Evolutionary conservation across 2,329 filamentous ascomycete genomes (phyloP).

Genomic region (Trichoderma guizhouense): DNA sequence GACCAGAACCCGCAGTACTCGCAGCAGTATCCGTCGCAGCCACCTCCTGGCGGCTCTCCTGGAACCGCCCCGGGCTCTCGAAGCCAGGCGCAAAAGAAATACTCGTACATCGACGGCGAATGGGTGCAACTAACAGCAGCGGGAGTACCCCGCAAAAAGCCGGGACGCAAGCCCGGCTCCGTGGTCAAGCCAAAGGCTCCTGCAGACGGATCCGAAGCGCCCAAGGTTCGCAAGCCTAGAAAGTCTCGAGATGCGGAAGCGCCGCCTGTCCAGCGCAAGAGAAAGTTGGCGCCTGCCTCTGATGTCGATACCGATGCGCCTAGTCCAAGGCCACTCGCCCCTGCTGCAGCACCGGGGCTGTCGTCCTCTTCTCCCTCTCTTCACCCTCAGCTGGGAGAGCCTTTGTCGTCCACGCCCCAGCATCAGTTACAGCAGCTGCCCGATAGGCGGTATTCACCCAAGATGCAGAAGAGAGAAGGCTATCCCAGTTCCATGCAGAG

Average conservation of each 20-base stretch:
- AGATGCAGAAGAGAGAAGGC: constrained; percentile 50
- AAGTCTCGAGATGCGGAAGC: constrained; percentile 60
- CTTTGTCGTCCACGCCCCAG: constrained; percentile 23
- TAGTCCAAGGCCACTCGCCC: constrained; percentile 29
- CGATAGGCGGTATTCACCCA: constrained; percentile 41
- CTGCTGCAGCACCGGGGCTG: constrained; percentile 30
- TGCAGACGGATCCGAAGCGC: constrained; percentile 38
- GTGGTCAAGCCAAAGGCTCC: constrained; percentile 43
- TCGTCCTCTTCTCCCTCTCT: constrained; percentile 26
- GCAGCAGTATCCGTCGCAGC: constrained; percentile 27
- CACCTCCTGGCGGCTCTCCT: constrained; percentile 25
- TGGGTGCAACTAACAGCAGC: constrained; percentile 54
- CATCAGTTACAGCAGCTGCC: constrained; percentile 27
- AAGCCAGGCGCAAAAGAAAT: constrained; percentile 29
- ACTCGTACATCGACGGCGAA: constrained; percentile 37
- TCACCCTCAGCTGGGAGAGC: constrained; percentile 19
- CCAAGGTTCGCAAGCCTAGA: constrained; percentile 51
- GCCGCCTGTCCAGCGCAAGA: constrained; percentile 51
- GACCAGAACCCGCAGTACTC: constrained; percentile 27
- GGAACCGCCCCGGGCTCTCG: constrained; percentile 15
- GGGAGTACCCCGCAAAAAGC: constrained; percentile 60
- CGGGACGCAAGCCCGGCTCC: constrained; percentile 61
- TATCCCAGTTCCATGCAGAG: constrained; percentile 52
- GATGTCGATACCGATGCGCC: constrained; percentile 37
- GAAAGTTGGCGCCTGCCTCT: constrained; percentile 45